Conservation (phyloP, 768 basidiomycete species). For the Panaeolus papilionaceus region DNA sequence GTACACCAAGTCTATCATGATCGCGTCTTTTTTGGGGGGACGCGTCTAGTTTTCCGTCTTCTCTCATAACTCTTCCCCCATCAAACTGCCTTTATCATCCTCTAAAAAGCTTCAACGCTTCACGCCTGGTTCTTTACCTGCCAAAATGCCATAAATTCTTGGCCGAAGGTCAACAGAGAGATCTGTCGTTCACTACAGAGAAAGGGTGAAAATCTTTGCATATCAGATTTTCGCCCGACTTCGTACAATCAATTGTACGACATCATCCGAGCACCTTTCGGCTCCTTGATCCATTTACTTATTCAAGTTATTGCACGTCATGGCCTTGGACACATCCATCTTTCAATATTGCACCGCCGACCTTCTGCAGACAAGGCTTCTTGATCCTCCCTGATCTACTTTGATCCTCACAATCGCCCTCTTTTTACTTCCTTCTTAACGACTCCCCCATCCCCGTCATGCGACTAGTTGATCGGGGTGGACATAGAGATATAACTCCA, state of each 20-base stretch:
- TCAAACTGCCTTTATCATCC: not conserved
- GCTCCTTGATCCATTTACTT: conserved; percentile 7
- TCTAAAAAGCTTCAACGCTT: conserved; percentile 4
- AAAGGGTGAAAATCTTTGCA: not conserved
- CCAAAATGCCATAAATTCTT: not conserved
- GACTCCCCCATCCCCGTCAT: conserved; percentile 1
- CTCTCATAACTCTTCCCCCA: conserved; percentile 2
- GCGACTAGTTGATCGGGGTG: not conserved
- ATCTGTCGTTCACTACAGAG: not conserved
- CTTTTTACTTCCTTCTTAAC: conserved; percentile 9
- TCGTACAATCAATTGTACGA: conserved; percentile 10
- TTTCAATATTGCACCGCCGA: not conserved
- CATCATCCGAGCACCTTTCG: conserved; percentile 8
- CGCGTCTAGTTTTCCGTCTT: conserved; percentile 3
- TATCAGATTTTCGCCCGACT: not conserved
- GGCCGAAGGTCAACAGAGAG: not conserved
- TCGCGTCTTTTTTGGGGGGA: not conserved
- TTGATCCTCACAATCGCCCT: conserved; percentile 13
- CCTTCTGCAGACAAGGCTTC: conserved; percentile 1
- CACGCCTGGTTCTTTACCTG: conserved; percentile 8
- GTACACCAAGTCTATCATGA: not conserved
- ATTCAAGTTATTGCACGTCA: conserved; percentile 12
- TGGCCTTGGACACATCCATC: not conserved
- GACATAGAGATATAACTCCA: not conserved
- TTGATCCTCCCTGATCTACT: conserved; percentile 14